Percentiles rank a stretch among this genome's conserved stretches.
phyloP scores from a whole-genome alignment of 164 flowering plant genomes.

The Sextonia rubra region DNA sequence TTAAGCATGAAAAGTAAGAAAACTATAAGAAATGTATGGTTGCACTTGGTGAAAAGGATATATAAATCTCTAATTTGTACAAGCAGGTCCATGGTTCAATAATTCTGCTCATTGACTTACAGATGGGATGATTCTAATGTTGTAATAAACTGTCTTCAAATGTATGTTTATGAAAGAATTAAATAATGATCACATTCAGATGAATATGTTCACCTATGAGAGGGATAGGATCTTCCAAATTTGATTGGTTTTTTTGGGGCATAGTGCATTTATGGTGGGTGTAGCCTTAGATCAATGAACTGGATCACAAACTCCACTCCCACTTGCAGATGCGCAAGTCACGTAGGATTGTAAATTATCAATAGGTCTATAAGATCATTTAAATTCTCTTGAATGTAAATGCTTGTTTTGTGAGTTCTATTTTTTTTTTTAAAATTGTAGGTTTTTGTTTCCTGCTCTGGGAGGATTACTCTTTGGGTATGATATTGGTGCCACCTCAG shows the following conservation, averaged over 20 bases:
- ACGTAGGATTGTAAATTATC: too few relatives aligned
- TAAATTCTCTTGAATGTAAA: not conserved
- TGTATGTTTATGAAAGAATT: too few relatives aligned
- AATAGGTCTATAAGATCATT: not conserved
- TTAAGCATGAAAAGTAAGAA: too few relatives aligned
- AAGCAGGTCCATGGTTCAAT: too few relatives aligned
- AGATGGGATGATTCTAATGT: too few relatives aligned
- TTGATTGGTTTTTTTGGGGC: not conserved
- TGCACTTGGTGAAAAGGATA: too few relatives aligned
- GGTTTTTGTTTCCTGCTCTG: slow-evolving; percentile 93
- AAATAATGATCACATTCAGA: not conserved
- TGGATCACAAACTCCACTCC: not conserved
- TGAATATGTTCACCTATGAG: too few relatives aligned
- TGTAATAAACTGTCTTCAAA: too few relatives aligned
- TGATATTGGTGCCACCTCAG: slow-evolving; percentile 99
- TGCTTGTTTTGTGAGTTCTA: not conserved
- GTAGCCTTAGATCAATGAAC: not conserved
- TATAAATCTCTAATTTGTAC: too few relatives aligned
- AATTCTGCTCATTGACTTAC: too few relatives aligned
- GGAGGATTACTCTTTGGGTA: slow-evolving; percentile 94
- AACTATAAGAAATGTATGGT: too few relatives aligned
- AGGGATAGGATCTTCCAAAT: not conserved
- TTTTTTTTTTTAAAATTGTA: slow-evolving; percentile 15
- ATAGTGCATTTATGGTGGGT: not conserved
- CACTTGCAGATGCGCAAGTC: not conserved